These are phyloP conservation scores for Candida odintsovae DNA, from an alignment of 805 yeast species.

Conservation along the genomic window DNA sequence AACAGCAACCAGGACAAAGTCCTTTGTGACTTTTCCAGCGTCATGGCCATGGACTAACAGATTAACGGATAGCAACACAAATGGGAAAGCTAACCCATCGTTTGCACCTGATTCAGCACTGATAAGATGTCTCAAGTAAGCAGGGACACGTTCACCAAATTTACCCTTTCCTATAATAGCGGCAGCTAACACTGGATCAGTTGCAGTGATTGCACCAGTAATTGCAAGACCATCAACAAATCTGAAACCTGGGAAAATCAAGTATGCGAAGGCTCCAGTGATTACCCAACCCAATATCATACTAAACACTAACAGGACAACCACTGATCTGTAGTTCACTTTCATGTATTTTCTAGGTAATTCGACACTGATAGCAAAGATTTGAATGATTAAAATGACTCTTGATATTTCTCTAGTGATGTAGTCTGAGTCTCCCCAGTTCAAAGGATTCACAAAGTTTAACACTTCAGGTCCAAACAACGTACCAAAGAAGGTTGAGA, in stretches of 20 bases:
- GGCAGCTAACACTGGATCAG: slow-evolving; percentile 93
- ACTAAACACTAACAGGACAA: slow-evolving; percentile 69
- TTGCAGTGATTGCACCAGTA: slow-evolving; percentile 86
- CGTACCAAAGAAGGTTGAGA: slow-evolving; percentile 77
- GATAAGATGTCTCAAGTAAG: slow-evolving; percentile 74
- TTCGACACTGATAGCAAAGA: slow-evolving; percentile 91
- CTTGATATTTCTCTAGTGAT: slow-evolving; percentile 79
- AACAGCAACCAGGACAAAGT: slow-evolving; percentile 72
- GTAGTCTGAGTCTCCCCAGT: slow-evolving; percentile 80
- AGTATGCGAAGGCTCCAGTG: slow-evolving; percentile 74
- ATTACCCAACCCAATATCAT: slow-evolving; percentile 88
- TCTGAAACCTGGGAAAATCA: slow-evolving; percentile 61
- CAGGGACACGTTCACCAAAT: slow-evolving; percentile 88
- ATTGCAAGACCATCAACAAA: slow-evolving; percentile 69
- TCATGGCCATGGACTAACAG: slow-evolving; percentile 58
- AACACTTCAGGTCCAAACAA: slow-evolving; percentile 84
- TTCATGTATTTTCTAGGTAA: slow-evolving; percentile 86
- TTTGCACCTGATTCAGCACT: slow-evolving; percentile 86
- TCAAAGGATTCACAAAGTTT: slow-evolving; percentile 72
- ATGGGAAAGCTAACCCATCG: slow-evolving; percentile 95
- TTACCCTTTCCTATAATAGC: slow-evolving; percentile 93
- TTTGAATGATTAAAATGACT: slow-evolving; percentile 76
- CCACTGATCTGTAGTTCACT: slow-evolving; percentile 75
- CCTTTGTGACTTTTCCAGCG: slow-evolving; percentile 60
- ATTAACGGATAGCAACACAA: slow-evolving; percentile 64